Evolutionary conservation across 2,329 filamentous ascomycete species (phyloP), one percentile per base, ranked within the genome.

Genomic region (Phoma sp.): DNA sequence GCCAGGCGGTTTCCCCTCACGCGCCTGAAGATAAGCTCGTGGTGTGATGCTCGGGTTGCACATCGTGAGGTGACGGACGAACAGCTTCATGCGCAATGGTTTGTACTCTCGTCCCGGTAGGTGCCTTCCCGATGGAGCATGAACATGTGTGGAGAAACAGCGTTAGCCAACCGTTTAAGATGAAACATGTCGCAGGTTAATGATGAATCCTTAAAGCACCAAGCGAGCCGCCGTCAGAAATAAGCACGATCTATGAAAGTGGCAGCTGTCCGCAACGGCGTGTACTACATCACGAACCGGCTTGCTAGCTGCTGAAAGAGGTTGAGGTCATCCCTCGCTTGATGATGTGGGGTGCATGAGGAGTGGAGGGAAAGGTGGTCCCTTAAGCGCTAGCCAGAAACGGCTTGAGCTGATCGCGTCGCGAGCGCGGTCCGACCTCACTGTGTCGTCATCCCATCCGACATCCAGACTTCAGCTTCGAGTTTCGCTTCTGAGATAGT

Each of bases 361-460:
- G 28, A 25, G 34, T 37, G 20, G 38, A 29, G 30, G 32, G 38
- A 29, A 43, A 36, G 20, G 46, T 45, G 47, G 40, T 53, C 21
- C 38, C 28, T 34, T 14, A 12, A 34, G 28, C 30, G 43, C 38
- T 47, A 42, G 52, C 53, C 52, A 46, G 46, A 42, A 47, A 32
- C 33, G 29, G 34, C 26, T n/a, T 43, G 25, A 38, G 14, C 14
- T 23, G 12, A 39, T 38, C 47, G 32, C 42, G 39, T 47, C 37
- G 29, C 26, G 30, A 34, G 18, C 33, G 37, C 37, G 15, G 39
- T 40, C n/a, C 43, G 14, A 33, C 52, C 52, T 60, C 57, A 59
- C 50, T 5, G 46, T 38, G 34, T 60, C 62, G 60, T 62, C 64
- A 64, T 65, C 39, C 34, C 15, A 4, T 42, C 26, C n/a, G n/a